Evolutionary conservation across 2,329 filamentous ascomycete species (phyloP), one percentile per base, ranked within the genome.

Genomic region (Remersonia thermophila): DNA sequence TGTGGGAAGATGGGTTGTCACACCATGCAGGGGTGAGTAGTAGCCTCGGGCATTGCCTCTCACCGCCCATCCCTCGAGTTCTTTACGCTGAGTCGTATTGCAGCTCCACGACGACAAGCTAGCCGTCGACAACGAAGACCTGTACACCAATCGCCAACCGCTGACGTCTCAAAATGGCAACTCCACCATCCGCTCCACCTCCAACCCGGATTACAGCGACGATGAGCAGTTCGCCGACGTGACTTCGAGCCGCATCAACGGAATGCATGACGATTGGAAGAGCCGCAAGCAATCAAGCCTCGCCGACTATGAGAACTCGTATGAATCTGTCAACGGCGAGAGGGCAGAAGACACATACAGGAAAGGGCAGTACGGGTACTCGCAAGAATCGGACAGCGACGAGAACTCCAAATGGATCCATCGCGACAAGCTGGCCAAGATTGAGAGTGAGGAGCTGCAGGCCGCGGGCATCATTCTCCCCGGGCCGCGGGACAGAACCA

Each of bases 401-500:
- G 77, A 80, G 42, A 67, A 74, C 42, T 81, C 77, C 23, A 80
- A 83, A 56, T 91, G 83, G 83, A 89, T 91, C 49, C 83, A 91
- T 52, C 67, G 83, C 38, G 83, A 91, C 59, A 89, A 89, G 59
- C 61, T 91, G 42, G 83, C 81, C 37, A 74, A 73, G 52, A 91
- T 89, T 47, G 83, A 91, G 59, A 89, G 66, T 47, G 71, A 78
- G 51, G 83, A 91, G 58, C 67, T 91, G 43, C 80, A 85, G 55
- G 82, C 81, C 40, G 82, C 82, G 6, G 83, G 83, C 20, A 77
- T 87, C 48, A 64, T 71, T 34, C 52, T 80, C 41, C 66, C 76
- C 44, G 60, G 65, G 49, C 51, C 69, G 23, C 61, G 73, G 44
- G 61, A 72, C 35, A 60, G 68, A 35, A 73, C 59, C 63, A 65